These are phyloP conservation scores for Phaffomyces opuntiae DNA, from an alignment of 805 yeast species.

Conservation along the genomic window DNA sequence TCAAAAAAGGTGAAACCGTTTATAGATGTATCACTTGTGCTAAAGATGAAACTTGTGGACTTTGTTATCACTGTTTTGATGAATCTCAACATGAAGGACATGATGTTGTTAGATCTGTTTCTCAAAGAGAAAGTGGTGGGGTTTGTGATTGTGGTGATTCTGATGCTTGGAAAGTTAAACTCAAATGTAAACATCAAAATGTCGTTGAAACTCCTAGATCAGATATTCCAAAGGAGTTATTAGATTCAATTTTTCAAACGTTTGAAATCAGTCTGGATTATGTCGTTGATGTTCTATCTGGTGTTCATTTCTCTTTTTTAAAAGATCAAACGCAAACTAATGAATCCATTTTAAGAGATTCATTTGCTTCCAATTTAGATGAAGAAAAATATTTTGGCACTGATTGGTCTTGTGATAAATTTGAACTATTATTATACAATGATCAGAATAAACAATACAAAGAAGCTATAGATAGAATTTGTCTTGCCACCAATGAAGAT, in stretches of 20 bases:
- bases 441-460: conserved; percentile 71
- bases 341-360: conserved; percentile 23
- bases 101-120: conserved; percentile 54
- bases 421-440: conserved; percentile 56
- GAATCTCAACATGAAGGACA: conserved; percentile 68
- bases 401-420: conserved; percentile 41
- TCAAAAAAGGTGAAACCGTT: conserved; percentile 74
- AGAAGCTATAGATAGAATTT: conserved; percentile 65
- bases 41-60: conserved; percentile 74
- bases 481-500: conserved; percentile 56
- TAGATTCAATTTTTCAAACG: conserved; percentile 30
- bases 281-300: conserved; percentile 53
- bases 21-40: conserved; percentile 74
- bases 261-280: conserved; percentile 48
- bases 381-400: conserved; percentile 37
- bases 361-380: conserved; percentile 27
- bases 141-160: conserved; percentile 74
- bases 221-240: conserved; percentile 39
- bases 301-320: conserved; percentile 21
- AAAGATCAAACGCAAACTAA: conserved; percentile 21
- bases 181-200: conserved; percentile 41
- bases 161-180: conserved; percentile 64
- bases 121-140: conserved; percentile 59
- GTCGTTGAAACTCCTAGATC: conserved; percentile 16
- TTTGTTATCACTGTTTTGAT: conserved; percentile 72